Evolutionary conservation across 2,329 filamentous ascomycete species (phyloP).

Genomic region (Aspergillus versicolor): DNA sequence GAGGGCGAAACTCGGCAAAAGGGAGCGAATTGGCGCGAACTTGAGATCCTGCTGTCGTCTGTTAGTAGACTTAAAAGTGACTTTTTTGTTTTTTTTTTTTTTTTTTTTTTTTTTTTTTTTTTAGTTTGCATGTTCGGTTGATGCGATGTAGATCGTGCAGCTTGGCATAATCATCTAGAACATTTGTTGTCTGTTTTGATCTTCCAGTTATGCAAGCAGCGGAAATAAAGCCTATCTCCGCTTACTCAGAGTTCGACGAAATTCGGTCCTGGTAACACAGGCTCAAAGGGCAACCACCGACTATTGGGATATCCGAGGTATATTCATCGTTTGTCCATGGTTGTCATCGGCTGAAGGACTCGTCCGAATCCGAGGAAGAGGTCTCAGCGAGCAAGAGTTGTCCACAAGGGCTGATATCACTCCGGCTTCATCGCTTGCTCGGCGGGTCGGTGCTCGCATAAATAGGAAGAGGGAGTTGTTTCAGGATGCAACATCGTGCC

Average conservation of each 20-base stretch:
- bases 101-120: no score
- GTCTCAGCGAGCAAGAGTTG: neutral
- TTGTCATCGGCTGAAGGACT: neutral
- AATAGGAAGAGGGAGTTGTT: neutral
- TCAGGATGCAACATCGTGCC: neutral
- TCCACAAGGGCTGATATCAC: neutral
- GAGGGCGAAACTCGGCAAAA: no score
- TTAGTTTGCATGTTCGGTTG: neutral
- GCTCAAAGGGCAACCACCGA: no score
- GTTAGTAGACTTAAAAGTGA: no score
- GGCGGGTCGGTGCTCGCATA: neutral
- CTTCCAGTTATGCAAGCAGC: neutral
- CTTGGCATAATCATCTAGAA: neutral
- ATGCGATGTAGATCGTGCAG: conserved; percentile 1
- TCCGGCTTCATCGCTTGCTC: neutral
- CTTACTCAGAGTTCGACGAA: neutral
- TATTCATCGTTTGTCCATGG: neutral
- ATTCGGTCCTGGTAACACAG: no score
- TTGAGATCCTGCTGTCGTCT: no score
- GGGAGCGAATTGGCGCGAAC: no score
- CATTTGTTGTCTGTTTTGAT: neutral
- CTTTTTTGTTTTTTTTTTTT: no score
- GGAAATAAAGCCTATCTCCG: neutral
- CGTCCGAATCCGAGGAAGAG: neutral
- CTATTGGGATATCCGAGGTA: no score